Evolutionary conservation across 352 stramenopile species (phyloP), one percentile per base, ranked within the genome.

Genomic region (Thraustochytrium striatum): DNA sequence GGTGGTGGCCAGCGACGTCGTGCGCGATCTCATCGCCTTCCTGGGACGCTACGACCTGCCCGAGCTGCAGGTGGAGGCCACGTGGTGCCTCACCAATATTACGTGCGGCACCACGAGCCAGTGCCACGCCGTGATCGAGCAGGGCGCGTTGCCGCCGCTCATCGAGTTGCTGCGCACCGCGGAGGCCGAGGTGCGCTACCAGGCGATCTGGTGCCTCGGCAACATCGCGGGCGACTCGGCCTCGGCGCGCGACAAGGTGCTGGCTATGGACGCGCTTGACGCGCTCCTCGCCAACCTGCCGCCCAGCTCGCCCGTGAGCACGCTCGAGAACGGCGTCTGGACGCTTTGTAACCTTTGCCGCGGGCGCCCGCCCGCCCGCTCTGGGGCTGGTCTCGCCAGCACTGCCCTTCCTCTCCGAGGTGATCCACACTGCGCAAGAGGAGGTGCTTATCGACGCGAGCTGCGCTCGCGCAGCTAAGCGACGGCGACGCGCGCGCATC

Each of bases 21-120:
- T 99, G 36, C 96, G 95, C 11, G 90, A 95, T 52, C 98, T 99
- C 80, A 94, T 99, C 32, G 87, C 97, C 85, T 98, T 99, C 85
- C 87, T 99, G 61, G 88, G 96, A 82, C 89, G 92, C 41, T 93
- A 98, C 72, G 93, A 97, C 81, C 97, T 93, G 87, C 89, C 47
- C 2, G 85, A 92, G 78, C 87, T 97, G 38, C 96, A 99, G 85
- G 99, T 99, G 86, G 96, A 99, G 86, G 93, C 95, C 2, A 98
- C 94, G 87, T 99, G 96, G 96, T 98, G 95, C 36, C 93, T 99
- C 75, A 98, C 92, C 38, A 99, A 99, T 86, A 99, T 99, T 85
- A 98, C 95, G 39, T 95, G 95, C 2, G 96, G 96, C 53, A 98
- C 96, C 88, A 93, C 97, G 87, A 91, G 97, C 82, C 96, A 99